phyloP scores from a whole-genome alignment of 176 grass and related monocot genomes.

The Triticum turgidum region DNA sequence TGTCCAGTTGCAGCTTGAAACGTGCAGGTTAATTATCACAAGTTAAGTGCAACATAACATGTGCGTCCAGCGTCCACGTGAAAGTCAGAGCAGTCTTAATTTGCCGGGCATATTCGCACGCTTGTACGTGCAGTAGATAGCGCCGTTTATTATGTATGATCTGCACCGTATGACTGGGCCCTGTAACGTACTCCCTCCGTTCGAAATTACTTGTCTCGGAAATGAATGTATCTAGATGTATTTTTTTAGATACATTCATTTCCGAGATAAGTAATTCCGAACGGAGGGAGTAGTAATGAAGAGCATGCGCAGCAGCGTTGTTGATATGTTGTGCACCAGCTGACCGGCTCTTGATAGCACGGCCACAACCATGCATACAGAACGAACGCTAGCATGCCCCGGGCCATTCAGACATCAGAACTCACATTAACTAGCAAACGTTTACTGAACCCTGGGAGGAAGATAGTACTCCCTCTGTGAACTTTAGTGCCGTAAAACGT shows the following conservation, averaged over 20 bases:
- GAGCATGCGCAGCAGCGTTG: not conserved
- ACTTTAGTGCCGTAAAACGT: too few species aligned
- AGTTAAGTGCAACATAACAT: not conserved
- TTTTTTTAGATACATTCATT: too few species aligned
- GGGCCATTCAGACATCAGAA: conserved; percentile 18
- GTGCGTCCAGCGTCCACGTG: not conserved
- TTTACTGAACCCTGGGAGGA: too few species aligned
- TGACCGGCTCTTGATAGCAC: not conserved
- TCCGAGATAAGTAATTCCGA: too few species aligned
- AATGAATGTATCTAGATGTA: too few species aligned
- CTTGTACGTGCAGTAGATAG: not conserved
- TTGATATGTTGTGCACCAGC: not conserved
- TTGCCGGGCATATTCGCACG: not conserved
- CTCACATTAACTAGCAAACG: not conserved
- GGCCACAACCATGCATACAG: not conserved
- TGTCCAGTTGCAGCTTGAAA: not conserved
- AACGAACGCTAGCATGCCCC: not conserved
- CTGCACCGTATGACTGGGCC: not conserved
- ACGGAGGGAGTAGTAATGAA: too few species aligned
- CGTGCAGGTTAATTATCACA: not conserved
- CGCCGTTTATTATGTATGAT: not conserved
- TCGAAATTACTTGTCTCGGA: too few species aligned
- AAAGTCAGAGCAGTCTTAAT: not conserved
- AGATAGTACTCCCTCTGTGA: too few species aligned
- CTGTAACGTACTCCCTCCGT: not conserved